Evolutionary conservation across 192 early-diverging fungal species (phyloP), one percentile per base, ranked within the genome.

Genomic region (Diversispora epigaea): DNA sequence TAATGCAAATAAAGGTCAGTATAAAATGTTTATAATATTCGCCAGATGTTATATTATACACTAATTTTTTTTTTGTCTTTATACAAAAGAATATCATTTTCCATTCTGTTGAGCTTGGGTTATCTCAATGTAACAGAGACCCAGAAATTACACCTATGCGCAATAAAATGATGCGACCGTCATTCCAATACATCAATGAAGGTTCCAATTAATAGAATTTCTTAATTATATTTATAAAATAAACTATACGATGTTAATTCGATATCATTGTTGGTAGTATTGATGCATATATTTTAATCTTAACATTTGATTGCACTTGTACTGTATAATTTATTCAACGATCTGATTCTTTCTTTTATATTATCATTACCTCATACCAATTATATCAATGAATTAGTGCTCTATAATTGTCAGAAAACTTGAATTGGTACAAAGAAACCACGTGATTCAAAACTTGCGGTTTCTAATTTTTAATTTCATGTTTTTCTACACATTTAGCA

Each of bases 1-100:
- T n/a, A n/a, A n/a, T n/a, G n/a, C n/a, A n/a, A n/a, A n/a, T n/a
- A 43, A 57, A 61, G 73, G 73, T 74, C 17, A 72, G 71, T 47
- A 68, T 19, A 68, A 32, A 47, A 45, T 68, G 0, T 68, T 47
- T n/a, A 19, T 22, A 19, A 32, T 68, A 47, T 47, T 68, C 15
- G 12, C 14, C 12, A 14, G 44, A 68, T 68, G 17, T 45, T 15
- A 49, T 49, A 49, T 68, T 22, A n/a, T 68, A 47, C 12, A 68
- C 45, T 45, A 49, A 49, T 68, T 49, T 22, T 45, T 68, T 21
- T 25, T 8, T n/a, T n/a, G 9, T 49, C 17, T 68, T 68, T 68
- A 49, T 14, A 68, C 0, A 32, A 63, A 68, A 47, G 41, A 43
- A 41, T 44, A 41, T 45, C 21, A 39, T 19, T 49, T 45, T 0